Conservation (phyloP, 1,139 yeast species). For the Candida pseudocylindracea region DNA sequence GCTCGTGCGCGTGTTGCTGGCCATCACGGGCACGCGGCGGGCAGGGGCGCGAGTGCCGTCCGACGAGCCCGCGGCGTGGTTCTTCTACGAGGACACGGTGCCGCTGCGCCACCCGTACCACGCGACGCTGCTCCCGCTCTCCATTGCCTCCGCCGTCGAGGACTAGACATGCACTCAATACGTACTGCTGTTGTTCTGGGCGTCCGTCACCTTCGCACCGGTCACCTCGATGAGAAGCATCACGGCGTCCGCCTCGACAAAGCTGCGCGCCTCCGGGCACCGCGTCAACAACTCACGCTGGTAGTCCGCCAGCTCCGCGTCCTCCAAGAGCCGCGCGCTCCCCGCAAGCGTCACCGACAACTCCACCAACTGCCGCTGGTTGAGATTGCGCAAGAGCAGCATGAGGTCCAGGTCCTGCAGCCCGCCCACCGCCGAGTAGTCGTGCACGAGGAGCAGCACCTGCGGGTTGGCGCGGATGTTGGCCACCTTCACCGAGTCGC, state of each 20-base stretch:
- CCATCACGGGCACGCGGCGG: too few species aligned
- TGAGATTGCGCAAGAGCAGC: constrained; percentile 41
- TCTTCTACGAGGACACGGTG: too few species aligned
- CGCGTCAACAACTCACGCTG: constrained; percentile 3
- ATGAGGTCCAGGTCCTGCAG: constrained; percentile 12
- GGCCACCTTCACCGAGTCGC: constrained; percentile 43
- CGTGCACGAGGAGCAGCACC: constrained; percentile 68
- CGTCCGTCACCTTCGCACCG: constrained; percentile 64
- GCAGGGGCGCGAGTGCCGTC: too few species aligned
- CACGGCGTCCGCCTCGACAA: constrained; percentile 31
- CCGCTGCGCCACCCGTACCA: too few species aligned
- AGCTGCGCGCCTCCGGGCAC: constrained; percentile 1
- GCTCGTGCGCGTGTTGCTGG: too few species aligned
- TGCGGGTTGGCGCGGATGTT: constrained; percentile 47
- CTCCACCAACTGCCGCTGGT: constrained; percentile 54
- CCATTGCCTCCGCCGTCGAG: too few species aligned
- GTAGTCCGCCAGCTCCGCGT: constrained; percentile 35
- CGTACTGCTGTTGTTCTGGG: constrained; percentile 38
- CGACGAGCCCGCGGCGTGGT: too few species aligned
- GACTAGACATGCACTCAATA: constrained; percentile 7
- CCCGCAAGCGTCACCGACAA: constrained; percentile 68
- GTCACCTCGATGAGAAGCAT: constrained; percentile 41
- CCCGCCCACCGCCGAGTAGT: constrained; percentile 47
- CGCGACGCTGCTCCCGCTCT: too few species aligned
- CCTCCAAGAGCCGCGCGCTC: constrained; percentile 43